These are phyloP conservation scores for Globisporangium sylvaticum DNA, from an alignment of 352 stramenopile genomes.

Conservation along the genomic window DNA sequence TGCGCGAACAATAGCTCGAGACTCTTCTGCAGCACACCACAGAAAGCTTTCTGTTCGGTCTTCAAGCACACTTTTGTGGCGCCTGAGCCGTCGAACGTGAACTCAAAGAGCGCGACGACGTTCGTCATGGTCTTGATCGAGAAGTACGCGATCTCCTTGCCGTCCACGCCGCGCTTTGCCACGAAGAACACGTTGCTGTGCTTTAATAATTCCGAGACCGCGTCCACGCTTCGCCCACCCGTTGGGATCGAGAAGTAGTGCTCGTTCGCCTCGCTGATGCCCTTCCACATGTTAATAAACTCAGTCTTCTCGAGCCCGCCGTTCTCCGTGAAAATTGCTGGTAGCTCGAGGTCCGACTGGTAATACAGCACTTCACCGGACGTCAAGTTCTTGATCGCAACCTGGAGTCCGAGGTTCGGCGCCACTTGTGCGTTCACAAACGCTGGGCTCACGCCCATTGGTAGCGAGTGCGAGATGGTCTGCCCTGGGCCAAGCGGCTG, in stretches of 20 bases:
- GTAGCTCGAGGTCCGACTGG: slow-evolving; percentile 90
- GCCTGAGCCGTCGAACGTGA: slow-evolving; percentile 93
- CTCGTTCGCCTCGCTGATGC: slow-evolving; percentile 94
- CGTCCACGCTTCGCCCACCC: slow-evolving; percentile 63
- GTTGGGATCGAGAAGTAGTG: slow-evolving; percentile 90
- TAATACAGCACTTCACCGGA: slow-evolving; percentile 95
- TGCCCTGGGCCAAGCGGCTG: slow-evolving; percentile 68
- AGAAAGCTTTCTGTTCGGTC: slow-evolving; percentile 91
- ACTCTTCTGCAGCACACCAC: slow-evolving; percentile 81
- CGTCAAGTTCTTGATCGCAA: slow-evolving; percentile 97
- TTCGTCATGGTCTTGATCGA: slow-evolving; percentile 92
- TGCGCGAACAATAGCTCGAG: slow-evolving; percentile 74
- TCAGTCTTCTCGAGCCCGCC: slow-evolving; percentile 88
- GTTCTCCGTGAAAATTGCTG: slow-evolving; percentile 84
- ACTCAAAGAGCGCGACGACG: slow-evolving; percentile 91
- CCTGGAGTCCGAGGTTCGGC: slow-evolving; percentile 87
- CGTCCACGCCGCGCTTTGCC: slow-evolving; percentile 90
- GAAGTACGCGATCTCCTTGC: slow-evolving; percentile 96
- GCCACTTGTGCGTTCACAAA: slow-evolving; percentile 74
- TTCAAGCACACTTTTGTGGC: slow-evolving; percentile 94
- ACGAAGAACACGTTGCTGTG: slow-evolving; percentile 94
- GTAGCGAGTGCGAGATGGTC: slow-evolving; percentile 61
- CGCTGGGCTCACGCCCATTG: slow-evolving; percentile 76
- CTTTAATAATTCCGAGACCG: slow-evolving; percentile 84
- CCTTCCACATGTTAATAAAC: slow-evolving; percentile 95